phyloP scores from a whole-genome alignment of 2,329 filamentous ascomycete genomes.

The Leptoxyphium fumago region DNA sequence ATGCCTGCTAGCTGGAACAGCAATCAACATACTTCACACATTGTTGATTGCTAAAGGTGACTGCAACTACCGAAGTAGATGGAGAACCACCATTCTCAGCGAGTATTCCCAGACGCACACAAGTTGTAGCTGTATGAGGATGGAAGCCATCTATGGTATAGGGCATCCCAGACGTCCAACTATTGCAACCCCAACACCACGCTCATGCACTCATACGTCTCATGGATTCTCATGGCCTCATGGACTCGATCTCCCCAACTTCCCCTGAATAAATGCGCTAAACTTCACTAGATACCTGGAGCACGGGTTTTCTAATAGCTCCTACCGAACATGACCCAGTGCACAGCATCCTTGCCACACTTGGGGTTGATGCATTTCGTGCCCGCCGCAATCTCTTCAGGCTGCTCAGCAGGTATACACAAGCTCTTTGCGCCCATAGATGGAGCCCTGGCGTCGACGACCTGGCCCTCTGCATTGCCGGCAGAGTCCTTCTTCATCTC shows the following conservation, averaged over 20 bases:
- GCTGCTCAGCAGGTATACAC: constrained; percentile 76
- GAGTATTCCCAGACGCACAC: no score
- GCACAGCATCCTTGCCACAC: constrained; percentile 60
- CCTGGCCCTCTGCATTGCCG: constrained; percentile 51
- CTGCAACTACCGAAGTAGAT: no score
- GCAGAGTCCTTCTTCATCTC: constrained; percentile 87
- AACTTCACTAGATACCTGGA: neutral
- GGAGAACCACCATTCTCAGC: no score
- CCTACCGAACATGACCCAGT: constrained; percentile 82
- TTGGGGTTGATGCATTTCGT: constrained; percentile 89
- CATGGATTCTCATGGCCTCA: neutral
- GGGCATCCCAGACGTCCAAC: no score
- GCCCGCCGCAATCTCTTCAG: constrained; percentile 54
- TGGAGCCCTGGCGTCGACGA: constrained; percentile 54
- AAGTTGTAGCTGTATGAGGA: no score
- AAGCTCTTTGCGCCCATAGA: constrained; percentile 65
- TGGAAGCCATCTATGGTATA: no score
- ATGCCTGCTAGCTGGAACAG: no score
- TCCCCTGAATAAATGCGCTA: neutral
- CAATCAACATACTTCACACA: no score
- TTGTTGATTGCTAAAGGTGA: no score
- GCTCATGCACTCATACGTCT: neutral
- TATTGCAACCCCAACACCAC: neutral
- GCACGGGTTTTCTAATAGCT: constrained; percentile 23
- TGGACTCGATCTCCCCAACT: neutral